phyloP scores from a whole-genome alignment of 257 asterid species.

The Handroanthus guayacan region DNA sequence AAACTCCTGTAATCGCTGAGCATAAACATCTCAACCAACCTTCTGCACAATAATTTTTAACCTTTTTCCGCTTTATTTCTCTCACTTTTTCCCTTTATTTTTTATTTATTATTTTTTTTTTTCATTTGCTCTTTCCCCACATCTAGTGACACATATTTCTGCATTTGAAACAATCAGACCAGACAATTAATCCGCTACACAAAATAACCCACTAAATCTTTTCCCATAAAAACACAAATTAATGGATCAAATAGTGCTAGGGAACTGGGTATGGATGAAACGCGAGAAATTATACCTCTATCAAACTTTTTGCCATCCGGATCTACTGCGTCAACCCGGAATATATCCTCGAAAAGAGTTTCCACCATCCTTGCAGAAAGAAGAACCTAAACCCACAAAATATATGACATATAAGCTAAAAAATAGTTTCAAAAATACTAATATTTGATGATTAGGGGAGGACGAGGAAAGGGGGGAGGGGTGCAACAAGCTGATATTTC shows the following conservation, averaged over 20 bases:
- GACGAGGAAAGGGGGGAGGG: background rate
- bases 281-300: conserved; percentile 49
- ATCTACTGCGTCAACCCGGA: conserved; percentile 62
- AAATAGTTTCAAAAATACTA: background rate
- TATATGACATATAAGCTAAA: background rate
- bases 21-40: too few relatives aligned
- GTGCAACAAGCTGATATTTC: too few relatives aligned
- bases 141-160: background rate
- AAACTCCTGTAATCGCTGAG: too few relatives aligned
- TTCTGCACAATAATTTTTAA: background rate
- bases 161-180: background rate
- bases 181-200: background rate
- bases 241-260: background rate
- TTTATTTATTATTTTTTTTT: background rate
- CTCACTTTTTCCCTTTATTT: background rate
- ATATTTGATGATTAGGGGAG: background rate
- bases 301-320: conserved; percentile 92
- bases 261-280: background rate
- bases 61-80: background rate
- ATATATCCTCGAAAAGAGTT: conserved; percentile 83
- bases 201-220: background rate
- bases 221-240: background rate
- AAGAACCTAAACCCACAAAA: conserved; percentile 35
- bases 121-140: background rate
- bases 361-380: conserved; percentile 63